Evolutionary conservation across 2,329 filamentous ascomycete species (phyloP), one percentile per base, ranked within the genome.

Genomic region (Fusarium circinatum): DNA sequence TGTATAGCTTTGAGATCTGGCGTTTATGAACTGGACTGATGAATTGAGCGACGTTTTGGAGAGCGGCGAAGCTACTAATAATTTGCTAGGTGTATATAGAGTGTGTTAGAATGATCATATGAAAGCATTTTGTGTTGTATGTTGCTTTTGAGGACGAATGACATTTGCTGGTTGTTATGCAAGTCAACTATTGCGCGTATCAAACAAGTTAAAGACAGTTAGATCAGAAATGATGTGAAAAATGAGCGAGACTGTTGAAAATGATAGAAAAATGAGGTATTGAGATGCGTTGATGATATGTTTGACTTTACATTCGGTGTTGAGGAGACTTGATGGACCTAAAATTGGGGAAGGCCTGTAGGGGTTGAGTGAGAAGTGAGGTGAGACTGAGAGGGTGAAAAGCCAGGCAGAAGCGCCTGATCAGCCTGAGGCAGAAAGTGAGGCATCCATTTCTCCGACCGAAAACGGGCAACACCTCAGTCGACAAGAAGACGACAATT

Each of bases 381-480:
- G 41, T 8, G n/a, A 36, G 26, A 44, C 24, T 28, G 39, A 11
- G 47, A 64, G 8, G 14, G 32, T 36, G 18, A 22, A 39, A 39
- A 34, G 11, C 18, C 42, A 73, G 70, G 65, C 45, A 60, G 48
- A 42, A 70, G 55, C 22, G 13, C 1, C 14, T 1, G 4, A 28
- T 8, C 0, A 7, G 70, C 70, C 70, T 73, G 47, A 73, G 70
- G 70, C 65, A 74, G 12, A 28, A 5, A 34, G 1, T 15, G 3
- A 66, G 70, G 26, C 45, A 62, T 28, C 7, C 6, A 18, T 5
- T 18, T 20, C 14, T 5, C 3, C 8, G 7, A 20, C 9, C 6
- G 34, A 7, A 38, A 28, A 34, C 30, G 30, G 17, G 24, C 44
- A 30, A 28, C 17, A 22, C 22, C 20, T 38, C 38, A 24, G n/a